Percentiles rank a stretch among this genome's conserved stretches.
phyloP scores from a whole-genome alignment of 1,284 basidiomycete genomes.

The Ceratobasidium sp. region DNA sequence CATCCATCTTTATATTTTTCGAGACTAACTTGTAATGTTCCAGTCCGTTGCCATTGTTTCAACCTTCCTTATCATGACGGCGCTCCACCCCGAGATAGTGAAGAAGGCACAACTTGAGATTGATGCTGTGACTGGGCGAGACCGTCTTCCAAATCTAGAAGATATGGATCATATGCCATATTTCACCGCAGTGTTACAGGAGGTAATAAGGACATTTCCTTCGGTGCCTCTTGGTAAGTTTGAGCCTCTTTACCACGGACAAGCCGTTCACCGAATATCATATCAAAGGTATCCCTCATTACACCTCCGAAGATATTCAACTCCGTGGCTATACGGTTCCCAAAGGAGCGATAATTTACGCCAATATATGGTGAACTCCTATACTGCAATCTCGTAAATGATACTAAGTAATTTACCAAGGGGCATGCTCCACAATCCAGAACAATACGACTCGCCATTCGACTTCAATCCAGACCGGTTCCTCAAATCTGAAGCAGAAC shows the following conservation, averaged over 20 bases:
- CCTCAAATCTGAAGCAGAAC: slow-evolving; percentile 39
- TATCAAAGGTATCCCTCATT: slow-evolving; percentile 15
- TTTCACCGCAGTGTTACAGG: slow-evolving; percentile 32
- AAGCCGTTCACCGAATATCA: background rate
- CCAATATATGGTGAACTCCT: slow-evolving; percentile 23
- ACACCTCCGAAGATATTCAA: slow-evolving; percentile 4
- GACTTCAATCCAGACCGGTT: slow-evolving; percentile 47
- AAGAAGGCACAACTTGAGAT: slow-evolving; percentile 32
- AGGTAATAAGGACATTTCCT: slow-evolving; percentile 40
- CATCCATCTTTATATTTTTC: background rate
- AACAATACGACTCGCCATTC: slow-evolving; percentile 43
- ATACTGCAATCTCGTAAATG: background rate
- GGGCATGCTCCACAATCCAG: slow-evolving; percentile 47
- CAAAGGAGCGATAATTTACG: slow-evolving; percentile 24
- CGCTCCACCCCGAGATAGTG: slow-evolving; percentile 42
- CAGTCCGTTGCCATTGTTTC: slow-evolving; percentile 33
- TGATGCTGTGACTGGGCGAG: slow-evolving; percentile 31
- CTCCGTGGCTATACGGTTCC: slow-evolving; percentile 29
- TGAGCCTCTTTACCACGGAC: background rate
- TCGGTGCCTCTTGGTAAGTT: slow-evolving; percentile 29
- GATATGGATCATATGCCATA: slow-evolving; percentile 41
- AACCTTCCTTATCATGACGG: slow-evolving; percentile 42
- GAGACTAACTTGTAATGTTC: background rate
- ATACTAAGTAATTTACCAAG: background rate
- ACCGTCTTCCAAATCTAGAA: slow-evolving; percentile 33